Evolutionary conservation across 2,329 filamentous ascomycete genomes (phyloP), one percentile per base, ranked within the genome.

Genomic region (Parafenestella ontariensis): DNA sequence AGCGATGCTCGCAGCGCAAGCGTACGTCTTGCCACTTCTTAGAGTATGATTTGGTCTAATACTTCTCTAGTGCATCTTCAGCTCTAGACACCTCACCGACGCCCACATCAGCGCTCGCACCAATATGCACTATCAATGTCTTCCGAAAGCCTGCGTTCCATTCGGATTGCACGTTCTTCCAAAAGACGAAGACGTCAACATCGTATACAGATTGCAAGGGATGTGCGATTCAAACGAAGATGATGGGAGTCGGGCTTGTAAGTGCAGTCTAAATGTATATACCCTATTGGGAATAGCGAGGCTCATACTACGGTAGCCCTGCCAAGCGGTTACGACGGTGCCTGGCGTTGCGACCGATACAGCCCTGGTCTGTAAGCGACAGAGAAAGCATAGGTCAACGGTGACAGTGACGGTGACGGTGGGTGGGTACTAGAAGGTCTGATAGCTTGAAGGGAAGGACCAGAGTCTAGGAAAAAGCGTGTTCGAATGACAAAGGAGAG

Each of bases 161-260:
- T 5, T 48, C 31, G 1, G 48, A 64, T 23, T 73, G 70, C 49
- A 73, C 68, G 5, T 65, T 67, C 9, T 59, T 62, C 39, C 46
- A 55, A 15, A 55, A 52, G 8, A 72, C 69, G 3, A 50, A 46
- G 15, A 73, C 70, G 0, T 39, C 39, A 8, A 73, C 70, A 4
- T 49, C 46, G 1, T 70, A 66, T n/a, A 68, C 59, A 2, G 59
- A 73, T 11, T 74, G 71, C 20, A 56, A 57, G 7, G 66, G 68
- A 15, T 73, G 70, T 42, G 54, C 36, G 3, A 21, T 73, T 23
- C 10, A 46, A 10, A 70, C 62, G 3, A 37, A 40, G 40, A 29
- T 13, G 10, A 44, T 71, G 1, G 70, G 71, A 1, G 37, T 64
- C 6, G 71, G 69, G 15, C 52, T 69, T 21, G 71, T 72, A 34